Evolutionary conservation across 352 stramenopile species (phyloP), one percentile per base, ranked within the genome.

Genomic region (Globisporangium abappressorium): DNA sequence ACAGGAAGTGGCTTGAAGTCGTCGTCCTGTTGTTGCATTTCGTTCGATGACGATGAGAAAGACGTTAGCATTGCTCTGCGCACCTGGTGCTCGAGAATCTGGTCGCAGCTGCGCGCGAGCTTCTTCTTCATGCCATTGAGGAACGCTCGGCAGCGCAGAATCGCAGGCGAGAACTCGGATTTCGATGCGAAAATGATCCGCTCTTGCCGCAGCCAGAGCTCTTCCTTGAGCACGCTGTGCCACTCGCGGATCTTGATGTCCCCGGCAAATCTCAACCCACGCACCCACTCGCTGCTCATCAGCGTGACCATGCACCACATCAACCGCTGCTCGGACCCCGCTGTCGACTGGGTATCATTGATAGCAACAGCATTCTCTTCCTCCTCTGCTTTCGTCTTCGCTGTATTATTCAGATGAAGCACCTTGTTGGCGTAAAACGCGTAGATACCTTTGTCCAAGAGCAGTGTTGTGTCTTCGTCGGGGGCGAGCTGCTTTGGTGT

Each of bases 101-200:
- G 68, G 28, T 71, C 56, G 41, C 71, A 69, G 9, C 49, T 66
- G 18, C 68, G 70, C 43, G 64, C 73, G 4, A 81, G 62, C 43
- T 73, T 71, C 11, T 76, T 71, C 15, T 84, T 86, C 61, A 91
- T 82, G 12, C 82, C 84, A n/a, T 90, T 84, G 0, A 92, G 64
- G 62, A 84, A 87, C 1, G 79, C 82, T 20, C 79, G 72, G 51
- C 80, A 90, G 6, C 81, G 71, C 28, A 71, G 62, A 4, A 91
- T 74, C 1, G 66, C 60, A 20, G 80, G 65, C 18, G 75, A 72
- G 54, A 91, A 91, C 0, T 20, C 54, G 0, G 84, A 92, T 3
- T 69, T 70, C 1, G 76, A 72, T 14, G 76, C 63, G 20, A 91
- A 90, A n/a, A 75, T 73, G 55, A 92, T 75, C 12, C 71, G 64